Percentiles rank a stretch among this genome's conserved stretches.
These are phyloP conservation scores for Pilasporangium apinafurcum DNA, from an alignment of 352 stramenopile species.

Conservation along the genomic window DNA sequence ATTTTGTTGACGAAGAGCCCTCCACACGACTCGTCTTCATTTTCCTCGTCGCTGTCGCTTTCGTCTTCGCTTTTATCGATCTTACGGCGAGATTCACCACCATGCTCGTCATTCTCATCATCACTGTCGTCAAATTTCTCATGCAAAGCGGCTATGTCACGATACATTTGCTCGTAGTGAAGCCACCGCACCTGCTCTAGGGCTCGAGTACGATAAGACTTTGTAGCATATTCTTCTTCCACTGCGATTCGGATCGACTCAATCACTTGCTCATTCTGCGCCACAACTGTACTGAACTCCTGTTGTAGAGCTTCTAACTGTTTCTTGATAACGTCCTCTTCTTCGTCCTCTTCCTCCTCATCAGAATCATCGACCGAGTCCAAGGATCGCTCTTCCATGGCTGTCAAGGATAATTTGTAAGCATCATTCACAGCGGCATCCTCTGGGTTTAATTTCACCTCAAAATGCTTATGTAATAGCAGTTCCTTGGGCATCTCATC, in stretches of 20 bases:
- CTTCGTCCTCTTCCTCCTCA: conserved; percentile 39
- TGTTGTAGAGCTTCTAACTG: conserved; percentile 39
- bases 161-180: conserved; percentile 73
- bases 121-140: conserved; percentile 52
- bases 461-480: conserved; percentile 54
- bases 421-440: conserved; percentile 33
- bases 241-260: conserved; percentile 23
- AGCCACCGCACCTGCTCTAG: conserved; percentile 43
- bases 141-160: conserved; percentile 31
- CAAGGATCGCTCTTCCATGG: conserved; percentile 24
- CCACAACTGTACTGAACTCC: conserved; percentile 37
- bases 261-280: conserved; percentile 33
- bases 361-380: conserved; percentile 33
- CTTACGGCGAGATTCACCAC: conserved; percentile 8
- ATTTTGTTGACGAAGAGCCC: conserved; percentile 76
- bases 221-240: conserved; percentile 36
- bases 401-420: conserved; percentile 24
- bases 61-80: too few species aligned
- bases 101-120: conserved; percentile 16
- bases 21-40: conserved; percentile 54
- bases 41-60: conserved; percentile 27
- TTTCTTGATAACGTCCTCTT: conserved; percentile 37
- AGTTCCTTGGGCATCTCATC: conserved; percentile 17
- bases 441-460: conserved; percentile 24
- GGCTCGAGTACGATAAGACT: conserved; percentile 34